These are phyloP conservation scores for Colletotrichum nymphaeae DNA, from an alignment of 2,329 filamentous ascomycete genomes.

Conservation along the genomic window DNA sequence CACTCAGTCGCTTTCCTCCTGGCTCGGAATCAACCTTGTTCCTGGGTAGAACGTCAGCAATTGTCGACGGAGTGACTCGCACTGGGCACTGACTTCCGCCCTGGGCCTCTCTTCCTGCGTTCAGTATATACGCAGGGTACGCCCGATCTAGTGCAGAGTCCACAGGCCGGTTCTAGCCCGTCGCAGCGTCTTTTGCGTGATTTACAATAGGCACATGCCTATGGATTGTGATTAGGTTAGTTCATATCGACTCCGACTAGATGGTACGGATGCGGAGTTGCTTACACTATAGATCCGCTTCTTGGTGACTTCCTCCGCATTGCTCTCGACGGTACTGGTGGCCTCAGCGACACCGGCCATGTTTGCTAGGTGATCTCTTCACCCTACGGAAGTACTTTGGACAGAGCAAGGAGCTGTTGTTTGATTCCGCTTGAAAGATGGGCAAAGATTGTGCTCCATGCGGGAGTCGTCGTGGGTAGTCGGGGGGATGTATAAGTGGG, in stretches of 20 bases:
- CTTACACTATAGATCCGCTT: slow-evolving; percentile 32
- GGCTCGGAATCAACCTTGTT: background rate
- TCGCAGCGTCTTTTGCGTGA: slow-evolving; percentile 31
- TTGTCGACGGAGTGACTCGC: background rate
- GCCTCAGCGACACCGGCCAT: slow-evolving; percentile 2
- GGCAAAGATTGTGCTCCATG: background rate
- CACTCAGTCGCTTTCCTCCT: background rate
- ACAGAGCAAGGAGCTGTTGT: background rate
- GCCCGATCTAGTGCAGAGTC: slow-evolving; percentile 9
- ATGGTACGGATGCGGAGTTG: background rate
- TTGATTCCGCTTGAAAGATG: background rate
- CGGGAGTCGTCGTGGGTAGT: background rate
- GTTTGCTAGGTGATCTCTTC: no score
- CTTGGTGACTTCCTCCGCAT: slow-evolving; percentile 11
- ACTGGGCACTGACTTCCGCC: slow-evolving; percentile 14
- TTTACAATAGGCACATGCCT: slow-evolving; percentile 31
- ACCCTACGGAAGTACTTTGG: background rate
- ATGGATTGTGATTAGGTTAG: background rate
- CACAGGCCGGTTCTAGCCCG: slow-evolving; percentile 22
- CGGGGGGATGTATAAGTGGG: no score
- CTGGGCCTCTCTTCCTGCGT: slow-evolving; percentile 28
- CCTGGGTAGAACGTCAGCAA: slow-evolving; percentile 1
- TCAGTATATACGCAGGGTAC: slow-evolving; percentile 27
- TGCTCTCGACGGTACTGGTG: background rate
- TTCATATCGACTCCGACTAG: background rate